A percentile compares a stretch with the other conserved stretches of the same genome.
Evolutionary conservation across 2,329 filamentous ascomycete species (phyloP).

Genomic region (Scedosporium apiospermum): DNA sequence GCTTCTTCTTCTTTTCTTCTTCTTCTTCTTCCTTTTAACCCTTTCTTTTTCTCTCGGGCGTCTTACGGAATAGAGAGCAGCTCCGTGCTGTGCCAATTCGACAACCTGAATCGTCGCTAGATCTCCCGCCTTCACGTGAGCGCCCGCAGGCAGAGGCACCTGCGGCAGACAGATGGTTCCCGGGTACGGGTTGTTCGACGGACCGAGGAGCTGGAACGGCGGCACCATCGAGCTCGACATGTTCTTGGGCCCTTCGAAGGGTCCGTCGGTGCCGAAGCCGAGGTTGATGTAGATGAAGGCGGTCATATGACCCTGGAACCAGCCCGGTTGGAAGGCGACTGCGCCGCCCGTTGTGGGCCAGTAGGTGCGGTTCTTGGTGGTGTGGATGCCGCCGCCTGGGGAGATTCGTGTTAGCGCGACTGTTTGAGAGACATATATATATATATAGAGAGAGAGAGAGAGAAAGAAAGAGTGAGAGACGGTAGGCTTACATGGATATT

Average conservation of each 20-base stretch:
- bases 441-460: too few relatives aligned
- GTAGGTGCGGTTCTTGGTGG: constrained; percentile 74
- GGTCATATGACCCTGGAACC: constrained; percentile 81
- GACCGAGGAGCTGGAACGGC: constrained; percentile 75
- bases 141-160: constrained; percentile 68
- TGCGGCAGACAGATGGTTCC: constrained; percentile 86
- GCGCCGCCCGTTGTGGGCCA: constrained; percentile 86
- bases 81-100: constrained; percentile 74
- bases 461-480: too few relatives aligned
- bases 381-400: constrained; percentile 74
- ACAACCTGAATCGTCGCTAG: constrained; percentile 85
- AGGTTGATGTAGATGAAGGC: constrained; percentile 88
- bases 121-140: constrained; percentile 68
- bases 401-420: not conserved
- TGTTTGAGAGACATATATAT: too few relatives aligned
- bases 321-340: constrained; percentile 85
- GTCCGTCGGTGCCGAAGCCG: constrained; percentile 64
- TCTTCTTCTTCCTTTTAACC: constrained; percentile 28
- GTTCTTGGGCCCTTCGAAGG: constrained; percentile 61
- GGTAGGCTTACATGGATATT: constrained; percentile 79
- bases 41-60: too few relatives aligned
- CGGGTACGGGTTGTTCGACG: constrained; percentile 73
- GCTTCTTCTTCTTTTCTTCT: constrained; percentile 7
- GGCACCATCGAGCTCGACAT: constrained; percentile 78
- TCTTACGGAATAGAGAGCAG: constrained; percentile 73